Evolutionary conservation across 2,329 filamentous ascomycete genomes (phyloP).

Genomic region (Venturia nashicola): DNA sequence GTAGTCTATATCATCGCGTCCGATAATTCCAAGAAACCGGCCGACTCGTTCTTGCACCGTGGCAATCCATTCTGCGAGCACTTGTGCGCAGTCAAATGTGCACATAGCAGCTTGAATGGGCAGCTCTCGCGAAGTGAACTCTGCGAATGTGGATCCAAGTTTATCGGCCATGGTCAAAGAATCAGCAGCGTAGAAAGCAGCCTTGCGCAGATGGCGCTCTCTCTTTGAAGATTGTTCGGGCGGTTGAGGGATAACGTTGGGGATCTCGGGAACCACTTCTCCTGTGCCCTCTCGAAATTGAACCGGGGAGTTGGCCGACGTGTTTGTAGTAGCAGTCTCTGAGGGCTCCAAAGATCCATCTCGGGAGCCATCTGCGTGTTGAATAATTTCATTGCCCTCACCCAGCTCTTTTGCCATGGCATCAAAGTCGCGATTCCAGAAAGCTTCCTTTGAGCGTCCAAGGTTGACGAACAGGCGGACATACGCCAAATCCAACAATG

Average conservation of each 20-base stretch:
- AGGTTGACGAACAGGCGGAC: conserved; percentile 87
- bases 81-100: conserved; percentile 85
- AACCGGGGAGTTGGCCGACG: neutral
- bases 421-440: conserved; percentile 90
- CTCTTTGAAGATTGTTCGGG: conserved; percentile 48
- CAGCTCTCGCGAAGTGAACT: conserved; percentile 71
- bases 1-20: conserved; percentile 69
- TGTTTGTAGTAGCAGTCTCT: neutral
- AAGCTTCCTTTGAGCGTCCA: conserved; percentile 81
- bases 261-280: conserved; percentile 1
- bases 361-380: conserved; percentile 38
- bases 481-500: conserved; percentile 81
- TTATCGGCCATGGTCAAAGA: conserved; percentile 82
- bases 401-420: conserved; percentile 81
- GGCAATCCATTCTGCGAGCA: conserved; percentile 87
- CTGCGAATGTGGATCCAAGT: conserved; percentile 72
- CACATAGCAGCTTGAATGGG: conserved; percentile 87
- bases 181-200: conserved; percentile 90
- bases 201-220: conserved; percentile 80
- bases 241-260: conserved; percentile 1
- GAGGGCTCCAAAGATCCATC: conserved; percentile 33
- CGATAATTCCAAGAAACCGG: conserved; percentile 73
- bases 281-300: neutral
- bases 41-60: conserved; percentile 93
- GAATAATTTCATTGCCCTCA: conserved; percentile 60